Conservation (phyloP, 1,284 basidiomycete species). For the Athelia sp. region DNA sequence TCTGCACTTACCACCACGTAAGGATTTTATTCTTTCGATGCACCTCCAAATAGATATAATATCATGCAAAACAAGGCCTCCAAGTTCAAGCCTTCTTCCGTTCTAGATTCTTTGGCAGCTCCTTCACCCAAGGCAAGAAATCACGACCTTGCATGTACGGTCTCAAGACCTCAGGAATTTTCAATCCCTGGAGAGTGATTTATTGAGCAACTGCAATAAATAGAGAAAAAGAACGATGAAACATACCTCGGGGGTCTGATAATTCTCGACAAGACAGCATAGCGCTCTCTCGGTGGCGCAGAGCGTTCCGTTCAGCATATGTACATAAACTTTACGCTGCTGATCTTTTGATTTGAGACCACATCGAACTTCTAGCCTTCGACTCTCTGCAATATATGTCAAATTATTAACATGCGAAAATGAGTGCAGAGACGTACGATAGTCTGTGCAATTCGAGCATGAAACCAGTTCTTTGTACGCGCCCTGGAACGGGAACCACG, state of each 20-base stretch:
- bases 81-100: constrained; percentile 58
- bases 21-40: no score
- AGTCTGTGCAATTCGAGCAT: constrained; percentile 92
- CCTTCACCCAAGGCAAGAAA: constrained; percentile 86
- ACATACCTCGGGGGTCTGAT: constrained; percentile 89
- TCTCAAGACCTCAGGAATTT: constrained; percentile 83
- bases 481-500: constrained; percentile 98
- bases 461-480: constrained; percentile 94
- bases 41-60: no score
- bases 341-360: constrained; percentile 87
- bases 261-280: constrained; percentile 98
- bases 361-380: constrained; percentile 85
- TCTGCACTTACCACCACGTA: no score
- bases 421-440: constrained; percentile 59
- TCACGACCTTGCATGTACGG: constrained; percentile 97
- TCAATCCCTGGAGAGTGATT: constrained; percentile 76
- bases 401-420: constrained; percentile 1
- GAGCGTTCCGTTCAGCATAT: constrained; percentile 97
- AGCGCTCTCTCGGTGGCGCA: constrained; percentile 96
- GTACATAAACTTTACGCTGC: constrained; percentile 86
- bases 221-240: not conserved
- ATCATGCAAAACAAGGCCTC: not conserved
- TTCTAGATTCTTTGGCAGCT: constrained; percentile 76
- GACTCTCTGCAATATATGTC: constrained; percentile 59
- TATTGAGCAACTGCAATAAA: constrained; percentile 4